Conservation (phyloP, 441 rosid genomes). For the Croton laevigatus region DNA sequence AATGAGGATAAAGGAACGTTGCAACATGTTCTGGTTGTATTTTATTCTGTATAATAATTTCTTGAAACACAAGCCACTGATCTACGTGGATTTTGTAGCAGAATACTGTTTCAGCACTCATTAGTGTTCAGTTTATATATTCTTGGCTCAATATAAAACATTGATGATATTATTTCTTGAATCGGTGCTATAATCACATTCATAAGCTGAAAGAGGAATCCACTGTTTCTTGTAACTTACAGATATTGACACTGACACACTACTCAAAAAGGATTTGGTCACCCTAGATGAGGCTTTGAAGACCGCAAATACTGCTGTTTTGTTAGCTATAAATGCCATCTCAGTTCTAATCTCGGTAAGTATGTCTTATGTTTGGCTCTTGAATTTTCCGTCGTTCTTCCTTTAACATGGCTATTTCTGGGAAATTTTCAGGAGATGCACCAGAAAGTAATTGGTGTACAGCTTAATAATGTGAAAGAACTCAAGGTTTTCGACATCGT, state of each 20-base stretch:
- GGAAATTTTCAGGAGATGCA: conserved; percentile 53
- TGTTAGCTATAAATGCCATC: conserved; percentile 64
- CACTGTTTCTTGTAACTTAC: conserved; percentile 20
- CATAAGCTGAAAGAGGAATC: conserved; percentile 18
- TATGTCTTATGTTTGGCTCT: conserved; percentile 22
- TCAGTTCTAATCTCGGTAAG: conserved; percentile 66
- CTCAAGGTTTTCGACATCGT: conserved; percentile 53
- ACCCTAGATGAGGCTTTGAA: conserved; percentile 89
- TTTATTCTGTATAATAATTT: background rate
- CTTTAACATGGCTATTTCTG: conserved; percentile 18
- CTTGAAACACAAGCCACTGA: conserved; percentile 1
- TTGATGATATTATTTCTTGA: background rate
- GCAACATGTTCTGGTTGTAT: background rate
- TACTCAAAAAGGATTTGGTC: conserved; percentile 78
- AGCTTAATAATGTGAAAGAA: conserved; percentile 47
- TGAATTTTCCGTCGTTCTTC: conserved; percentile 7
- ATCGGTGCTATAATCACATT: conserved; percentile 12
- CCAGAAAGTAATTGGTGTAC: conserved; percentile 43
- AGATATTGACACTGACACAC: conserved; percentile 83
- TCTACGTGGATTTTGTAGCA: background rate
- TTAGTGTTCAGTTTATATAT: background rate
- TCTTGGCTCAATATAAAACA: background rate
- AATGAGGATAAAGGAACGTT: background rate
- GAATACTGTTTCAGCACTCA: background rate
- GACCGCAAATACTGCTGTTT: conserved; percentile 79